These are phyloP conservation scores for Debaryomyces tyrocola DNA, from an alignment of 805 yeast species.

Conservation along the genomic window DNA sequence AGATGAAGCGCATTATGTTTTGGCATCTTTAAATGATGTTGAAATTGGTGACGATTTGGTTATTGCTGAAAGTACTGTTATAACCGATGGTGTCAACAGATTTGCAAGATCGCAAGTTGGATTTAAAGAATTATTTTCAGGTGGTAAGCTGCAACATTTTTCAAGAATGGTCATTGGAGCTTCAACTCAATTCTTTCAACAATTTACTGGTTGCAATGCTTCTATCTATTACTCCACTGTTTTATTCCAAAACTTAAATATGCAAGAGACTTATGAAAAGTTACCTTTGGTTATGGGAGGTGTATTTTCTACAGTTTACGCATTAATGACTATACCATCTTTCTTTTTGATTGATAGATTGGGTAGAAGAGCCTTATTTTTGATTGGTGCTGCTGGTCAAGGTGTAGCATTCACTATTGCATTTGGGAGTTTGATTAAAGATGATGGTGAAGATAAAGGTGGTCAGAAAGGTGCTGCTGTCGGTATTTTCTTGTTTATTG, in stretches of 20 bases:
- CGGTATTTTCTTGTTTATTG: slow-evolving; percentile 32
- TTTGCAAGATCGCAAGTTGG: slow-evolving; percentile 40
- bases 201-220: slow-evolving; percentile 33
- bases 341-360: slow-evolving; percentile 33
- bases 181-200: slow-evolving; percentile 30
- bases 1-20: slow-evolving; percentile 46
- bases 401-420: slow-evolving; percentile 29
- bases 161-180: slow-evolving; percentile 34
- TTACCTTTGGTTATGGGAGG: slow-evolving; percentile 28
- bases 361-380: slow-evolving; percentile 36
- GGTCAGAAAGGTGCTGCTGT: slow-evolving; percentile 26
- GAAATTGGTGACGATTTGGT: slow-evolving; percentile 35
- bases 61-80: slow-evolving; percentile 44
- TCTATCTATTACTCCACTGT: slow-evolving; percentile 36
- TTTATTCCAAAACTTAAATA: slow-evolving; percentile 28
- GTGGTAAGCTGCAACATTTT: slow-evolving; percentile 30
- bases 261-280: slow-evolving; percentile 16
- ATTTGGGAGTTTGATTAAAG: slow-evolving; percentile 16
- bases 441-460: slow-evolving; percentile 10
- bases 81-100: slow-evolving; percentile 51
- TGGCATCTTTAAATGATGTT: slow-evolving; percentile 41
- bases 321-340: slow-evolving; percentile 32
- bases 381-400: slow-evolving; percentile 32
- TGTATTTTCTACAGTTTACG: slow-evolving; percentile 30
- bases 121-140: slow-evolving; percentile 29